Conservation (phyloP, 768 basidiomycete genomes). For the Lentinula guzmanii region DNA sequence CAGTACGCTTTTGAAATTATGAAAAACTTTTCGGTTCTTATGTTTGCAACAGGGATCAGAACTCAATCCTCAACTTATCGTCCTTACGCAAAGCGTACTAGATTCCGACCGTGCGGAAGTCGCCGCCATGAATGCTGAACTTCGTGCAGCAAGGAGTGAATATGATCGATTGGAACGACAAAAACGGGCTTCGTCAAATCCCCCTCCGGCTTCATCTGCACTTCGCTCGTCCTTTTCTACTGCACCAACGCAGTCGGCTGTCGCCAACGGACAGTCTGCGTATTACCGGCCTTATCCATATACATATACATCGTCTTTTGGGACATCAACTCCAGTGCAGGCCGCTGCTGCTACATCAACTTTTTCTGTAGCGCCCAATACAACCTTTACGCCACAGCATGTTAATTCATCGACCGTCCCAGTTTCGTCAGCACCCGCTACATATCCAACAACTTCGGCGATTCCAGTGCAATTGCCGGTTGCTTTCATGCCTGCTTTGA, state of each 20-base stretch:
- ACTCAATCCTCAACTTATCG: constrained; percentile 58
- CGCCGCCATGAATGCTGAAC: constrained; percentile 47
- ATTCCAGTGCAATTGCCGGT: constrained; percentile 72
- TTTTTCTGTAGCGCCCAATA: constrained; percentile 18
- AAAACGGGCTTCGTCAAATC: constrained; percentile 46
- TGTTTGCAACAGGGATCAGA: constrained; percentile 41
- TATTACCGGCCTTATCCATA: constrained; percentile 66
- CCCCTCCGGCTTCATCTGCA: constrained; percentile 29
- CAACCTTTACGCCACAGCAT: constrained; percentile 22
- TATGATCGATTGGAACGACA: constrained; percentile 65
- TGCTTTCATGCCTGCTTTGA: constrained; percentile 55
- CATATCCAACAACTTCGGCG: constrained; percentile 30
- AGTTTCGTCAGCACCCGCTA: constrained; percentile 22
- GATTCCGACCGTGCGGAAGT: constrained; percentile 65
- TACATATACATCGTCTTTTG: constrained; percentile 58
- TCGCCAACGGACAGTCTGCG: constrained; percentile 34
- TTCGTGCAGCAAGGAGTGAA: constrained; percentile 58
- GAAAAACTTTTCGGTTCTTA: not conserved
- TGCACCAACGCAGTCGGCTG: constrained; percentile 21
- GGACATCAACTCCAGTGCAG: constrained; percentile 17
- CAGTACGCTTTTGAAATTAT: constrained; percentile 34
- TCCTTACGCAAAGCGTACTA: constrained; percentile 55
- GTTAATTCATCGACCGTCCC: constrained; percentile 19
- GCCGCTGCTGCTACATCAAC: constrained; percentile 10
- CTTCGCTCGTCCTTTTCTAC: constrained; percentile 19